Conservation (phyloP, 2,329 filamentous ascomycete genomes). For the Shiraia sp. region DNA sequence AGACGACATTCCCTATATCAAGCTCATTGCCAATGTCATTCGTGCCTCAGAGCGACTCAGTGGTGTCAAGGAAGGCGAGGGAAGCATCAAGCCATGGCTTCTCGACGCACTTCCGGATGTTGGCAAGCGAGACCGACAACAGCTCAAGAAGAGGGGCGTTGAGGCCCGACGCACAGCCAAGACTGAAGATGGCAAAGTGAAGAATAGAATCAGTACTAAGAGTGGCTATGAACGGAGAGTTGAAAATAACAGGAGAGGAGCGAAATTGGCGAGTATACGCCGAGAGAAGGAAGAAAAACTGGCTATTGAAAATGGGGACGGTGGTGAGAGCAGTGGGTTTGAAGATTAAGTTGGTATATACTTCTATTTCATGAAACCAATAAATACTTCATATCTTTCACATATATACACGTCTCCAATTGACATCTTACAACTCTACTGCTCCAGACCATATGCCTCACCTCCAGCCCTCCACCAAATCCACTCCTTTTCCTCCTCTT, state of each 20-base stretch:
- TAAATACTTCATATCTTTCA: no score
- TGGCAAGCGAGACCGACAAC: slow-evolving; percentile 80
- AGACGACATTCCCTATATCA: slow-evolving; percentile 88
- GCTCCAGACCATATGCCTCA: slow-evolving; percentile 63
- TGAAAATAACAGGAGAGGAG: slow-evolving; percentile 68
- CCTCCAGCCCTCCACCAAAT: slow-evolving; percentile 75
- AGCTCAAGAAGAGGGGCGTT: slow-evolving; percentile 60
- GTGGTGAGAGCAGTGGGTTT: slow-evolving; percentile 42
- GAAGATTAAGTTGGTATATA: no score
- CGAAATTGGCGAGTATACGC: slow-evolving; percentile 37
- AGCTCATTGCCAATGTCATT: slow-evolving; percentile 92
- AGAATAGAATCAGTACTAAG: slow-evolving; percentile 76
- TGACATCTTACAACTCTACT: not conserved
- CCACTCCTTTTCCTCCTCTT: slow-evolving; percentile 63
- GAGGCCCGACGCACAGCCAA: no score
- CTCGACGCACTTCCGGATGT: slow-evolving; percentile 83
- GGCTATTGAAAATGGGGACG: slow-evolving; percentile 12
- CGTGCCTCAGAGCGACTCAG: slow-evolving; percentile 75
- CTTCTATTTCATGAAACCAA: no score
- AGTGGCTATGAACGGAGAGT: slow-evolving; percentile 72
- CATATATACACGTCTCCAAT: no score
- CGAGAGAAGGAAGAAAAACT: slow-evolving; percentile 25
- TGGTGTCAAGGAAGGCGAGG: slow-evolving; percentile 46
- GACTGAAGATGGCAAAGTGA: slow-evolving; percentile 23
- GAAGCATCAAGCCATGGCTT: slow-evolving; percentile 68